phyloP scores from a whole-genome alignment of 176 grass and related monocot genomes.

The Cymbopogon citratus region DNA sequence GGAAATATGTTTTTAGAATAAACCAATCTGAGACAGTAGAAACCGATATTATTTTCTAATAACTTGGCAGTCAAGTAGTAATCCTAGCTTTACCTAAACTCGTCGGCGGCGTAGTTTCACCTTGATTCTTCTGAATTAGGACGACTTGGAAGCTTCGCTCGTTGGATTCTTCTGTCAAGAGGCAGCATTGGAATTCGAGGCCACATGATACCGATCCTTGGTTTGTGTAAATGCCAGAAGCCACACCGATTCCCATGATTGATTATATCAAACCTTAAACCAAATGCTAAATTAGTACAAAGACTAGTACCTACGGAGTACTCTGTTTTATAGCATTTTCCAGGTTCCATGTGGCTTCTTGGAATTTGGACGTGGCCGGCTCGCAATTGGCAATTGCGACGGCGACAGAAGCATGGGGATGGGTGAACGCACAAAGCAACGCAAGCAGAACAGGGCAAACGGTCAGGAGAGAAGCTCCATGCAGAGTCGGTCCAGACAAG shows the following conservation, averaged over 20 bases:
- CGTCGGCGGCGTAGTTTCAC: too few relatives aligned
- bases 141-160: background rate
- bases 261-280: background rate
- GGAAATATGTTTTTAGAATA: too few relatives aligned
- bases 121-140: too few relatives aligned
- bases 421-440: background rate
- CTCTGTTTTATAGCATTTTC: background rate
- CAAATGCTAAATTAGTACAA: background rate
- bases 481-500: too few relatives aligned
- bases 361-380: background rate
- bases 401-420: background rate
- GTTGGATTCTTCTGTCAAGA: background rate
- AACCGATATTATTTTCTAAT: too few relatives aligned
- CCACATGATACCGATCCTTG: background rate
- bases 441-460: background rate
- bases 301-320: background rate
- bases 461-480: background rate
- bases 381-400: background rate
- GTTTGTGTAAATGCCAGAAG: background rate
- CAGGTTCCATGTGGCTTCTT: background rate
- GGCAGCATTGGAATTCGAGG: background rate
- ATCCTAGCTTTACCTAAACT: too few relatives aligned
- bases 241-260: background rate
- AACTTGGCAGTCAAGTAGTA: too few relatives aligned
- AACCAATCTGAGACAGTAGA: too few relatives aligned